A percentile compares a stretch with the other conserved stretches of the same genome.
phyloP scores from a whole-genome alignment of 306 rosid genomes.

The Macrotyloma uniflorum region DNA sequence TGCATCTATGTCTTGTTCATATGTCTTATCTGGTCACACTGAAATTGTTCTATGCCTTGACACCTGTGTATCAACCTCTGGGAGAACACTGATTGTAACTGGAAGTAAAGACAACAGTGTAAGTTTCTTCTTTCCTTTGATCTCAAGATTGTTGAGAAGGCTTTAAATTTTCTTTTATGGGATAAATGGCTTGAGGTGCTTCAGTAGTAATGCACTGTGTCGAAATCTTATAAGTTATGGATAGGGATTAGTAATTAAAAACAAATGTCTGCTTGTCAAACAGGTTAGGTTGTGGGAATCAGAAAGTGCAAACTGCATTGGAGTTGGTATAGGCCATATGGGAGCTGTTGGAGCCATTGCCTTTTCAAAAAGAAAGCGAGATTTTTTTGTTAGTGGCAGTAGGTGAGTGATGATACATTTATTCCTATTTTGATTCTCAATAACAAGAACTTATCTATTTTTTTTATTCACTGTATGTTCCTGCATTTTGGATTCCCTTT shows the following conservation, averaged over 20 bases:
- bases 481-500: slow-evolving; percentile 9
- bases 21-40: slow-evolving; percentile 86
- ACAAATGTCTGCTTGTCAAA: slow-evolving; percentile 32
- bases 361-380: slow-evolving; percentile 70
- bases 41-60: slow-evolving; percentile 83
- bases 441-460: not conserved
- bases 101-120: slow-evolving; percentile 96
- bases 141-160: not conserved
- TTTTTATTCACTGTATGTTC: slow-evolving; percentile 1
- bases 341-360: slow-evolving; percentile 94
- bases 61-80: slow-evolving; percentile 81
- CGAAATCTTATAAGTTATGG: not conserved
- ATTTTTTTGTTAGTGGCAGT: slow-evolving; percentile 95
- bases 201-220: not conserved
- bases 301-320: slow-evolving; percentile 76
- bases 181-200: slow-evolving; percentile 17
- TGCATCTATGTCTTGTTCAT: slow-evolving; percentile 87
- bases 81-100: slow-evolving; percentile 69
- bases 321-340: slow-evolving; percentile 84
- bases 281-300: slow-evolving; percentile 97
- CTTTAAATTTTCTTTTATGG: slow-evolving; percentile 30
- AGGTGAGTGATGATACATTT: slow-evolving; percentile 60
- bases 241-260: not conserved
- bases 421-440: not conserved
- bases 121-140: slow-evolving; percentile 48